Evolutionary conservation across 129 eudicot species (phyloP).

Genomic region (Artemisia tridentata): DNA sequence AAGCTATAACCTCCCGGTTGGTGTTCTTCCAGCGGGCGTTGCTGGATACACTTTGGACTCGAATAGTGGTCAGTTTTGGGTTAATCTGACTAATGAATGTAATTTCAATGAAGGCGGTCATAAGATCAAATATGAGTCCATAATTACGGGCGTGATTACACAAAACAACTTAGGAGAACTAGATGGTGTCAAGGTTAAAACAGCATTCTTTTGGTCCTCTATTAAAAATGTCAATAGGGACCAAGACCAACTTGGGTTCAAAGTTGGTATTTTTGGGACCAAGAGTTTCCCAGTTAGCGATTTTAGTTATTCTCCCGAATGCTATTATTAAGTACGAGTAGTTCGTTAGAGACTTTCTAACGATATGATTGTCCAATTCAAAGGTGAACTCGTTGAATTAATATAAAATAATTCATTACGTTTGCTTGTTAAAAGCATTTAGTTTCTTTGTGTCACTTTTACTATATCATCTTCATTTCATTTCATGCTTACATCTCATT

Average conservation of each 20-base stretch:
- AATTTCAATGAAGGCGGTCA: not conserved
- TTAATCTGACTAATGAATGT: not conserved
- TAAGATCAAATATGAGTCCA: not conserved
- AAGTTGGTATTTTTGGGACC: not conserved
- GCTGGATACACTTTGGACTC: not conserved
- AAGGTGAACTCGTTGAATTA: too few relatives aligned
- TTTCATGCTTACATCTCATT: too few relatives aligned
- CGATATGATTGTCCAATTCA: not conserved
- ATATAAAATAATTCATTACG: too few relatives aligned
- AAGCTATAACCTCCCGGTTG: too few relatives aligned
- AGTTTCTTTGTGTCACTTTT: too few relatives aligned
- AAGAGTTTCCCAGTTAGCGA: not conserved
- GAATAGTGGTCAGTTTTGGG: not conserved
- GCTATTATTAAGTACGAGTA: not conserved
- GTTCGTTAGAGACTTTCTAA: too few relatives aligned
- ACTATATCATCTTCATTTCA: too few relatives aligned
- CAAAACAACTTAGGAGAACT: not conserved
- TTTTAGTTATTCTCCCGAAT: not conserved
- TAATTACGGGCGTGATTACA: not conserved
- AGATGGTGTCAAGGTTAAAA: not conserved
- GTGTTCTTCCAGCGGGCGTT: not conserved
- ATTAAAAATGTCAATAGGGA: not conserved
- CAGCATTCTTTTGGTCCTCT: not conserved
- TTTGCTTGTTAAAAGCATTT: too few relatives aligned
- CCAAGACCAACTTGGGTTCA: not conserved